Percentiles rank a stretch among this genome's conserved stretches.
Evolutionary conservation across 306 rosid genomes (phyloP).

Genomic region (Delonix regia): DNA sequence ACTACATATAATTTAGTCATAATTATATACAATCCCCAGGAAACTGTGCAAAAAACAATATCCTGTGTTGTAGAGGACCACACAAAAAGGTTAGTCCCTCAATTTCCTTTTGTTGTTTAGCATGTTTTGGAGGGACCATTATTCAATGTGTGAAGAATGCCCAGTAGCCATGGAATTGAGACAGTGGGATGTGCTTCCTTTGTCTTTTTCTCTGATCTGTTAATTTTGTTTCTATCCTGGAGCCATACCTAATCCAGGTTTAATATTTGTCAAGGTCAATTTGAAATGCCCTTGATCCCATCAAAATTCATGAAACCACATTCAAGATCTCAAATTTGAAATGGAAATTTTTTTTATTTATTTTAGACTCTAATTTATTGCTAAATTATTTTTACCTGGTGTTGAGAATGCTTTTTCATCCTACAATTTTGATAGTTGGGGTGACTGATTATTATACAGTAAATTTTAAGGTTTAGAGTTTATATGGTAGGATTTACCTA

Average conservation of each 20-base stretch:
- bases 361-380: too few relatives aligned
- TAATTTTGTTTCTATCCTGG: slow-evolving; percentile 7
- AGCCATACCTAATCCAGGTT: neutral
- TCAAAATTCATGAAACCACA: neutral
- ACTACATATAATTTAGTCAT: too few relatives aligned
- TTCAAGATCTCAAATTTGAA: neutral
- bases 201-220: neutral
- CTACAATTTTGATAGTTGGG: too few relatives aligned
- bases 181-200: neutral
- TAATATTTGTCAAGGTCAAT: neutral
- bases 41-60: neutral
- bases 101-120: neutral
- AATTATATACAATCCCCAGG: too few relatives aligned
- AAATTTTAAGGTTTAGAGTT: too few relatives aligned
- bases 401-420: too few relatives aligned
- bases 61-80: neutral
- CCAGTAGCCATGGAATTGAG: neutral
- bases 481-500: too few relatives aligned
- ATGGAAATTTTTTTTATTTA: too few relatives aligned
- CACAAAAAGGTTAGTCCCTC: neutral
- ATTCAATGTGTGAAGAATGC: neutral
- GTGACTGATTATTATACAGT: too few relatives aligned
- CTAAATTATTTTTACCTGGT: too few relatives aligned
- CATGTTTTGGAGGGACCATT: neutral
- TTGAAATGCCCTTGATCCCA: neutral